Base-by-base conservation (phyloP, 345 rosid genomes). In the Streptanthus diversifolius region DNA sequence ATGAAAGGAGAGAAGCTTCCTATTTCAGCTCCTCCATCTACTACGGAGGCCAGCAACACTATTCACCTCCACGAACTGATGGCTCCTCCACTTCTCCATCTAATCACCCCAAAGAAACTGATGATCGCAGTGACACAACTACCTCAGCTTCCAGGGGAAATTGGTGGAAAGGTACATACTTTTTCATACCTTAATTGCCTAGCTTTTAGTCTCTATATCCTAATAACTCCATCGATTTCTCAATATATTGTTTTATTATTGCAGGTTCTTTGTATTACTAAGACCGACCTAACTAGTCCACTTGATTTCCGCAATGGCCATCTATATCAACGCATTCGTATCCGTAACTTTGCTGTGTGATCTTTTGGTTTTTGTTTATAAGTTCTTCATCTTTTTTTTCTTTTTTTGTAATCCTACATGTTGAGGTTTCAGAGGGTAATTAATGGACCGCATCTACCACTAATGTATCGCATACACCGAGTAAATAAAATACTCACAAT, bases 41-140 rank as follows among this genome's bases (percentile, higher is more conserved):
- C 82, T 93, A 93, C 68, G 98, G 97, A 36, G 98, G 98, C 43
- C 97, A 87, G 77, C 93, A 90, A 73, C 85, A 89, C 67, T 93
- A 89, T 66, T 83, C 93, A 69, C 79, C 80, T 65, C 85, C 93
- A 27, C 80, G 77, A 68, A 80, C 83, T 60, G 62, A 71, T 32
- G 72, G 48, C 41, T 33, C 68, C 7, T 29, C 67, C 15, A 18
- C 61, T 49, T 49, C 63, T 48, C 56, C 47, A 29, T 39, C 76
- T 22, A 61, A 70, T 22, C 76, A 71, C 8, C 30, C 47, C 19
- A 71, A 72, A 21, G 85, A 56, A 62, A 79, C 84, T 5, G 83
- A 82, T 65, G 72, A 70, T 39, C 71, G 39, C 25, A 37, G 8
- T 19, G 76, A 65, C 61, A 81, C 51, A 68, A 48, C 85, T 3